Evolutionary conservation across 257 asterid genomes (phyloP).

Genomic region (Solanum microdontum): DNA sequence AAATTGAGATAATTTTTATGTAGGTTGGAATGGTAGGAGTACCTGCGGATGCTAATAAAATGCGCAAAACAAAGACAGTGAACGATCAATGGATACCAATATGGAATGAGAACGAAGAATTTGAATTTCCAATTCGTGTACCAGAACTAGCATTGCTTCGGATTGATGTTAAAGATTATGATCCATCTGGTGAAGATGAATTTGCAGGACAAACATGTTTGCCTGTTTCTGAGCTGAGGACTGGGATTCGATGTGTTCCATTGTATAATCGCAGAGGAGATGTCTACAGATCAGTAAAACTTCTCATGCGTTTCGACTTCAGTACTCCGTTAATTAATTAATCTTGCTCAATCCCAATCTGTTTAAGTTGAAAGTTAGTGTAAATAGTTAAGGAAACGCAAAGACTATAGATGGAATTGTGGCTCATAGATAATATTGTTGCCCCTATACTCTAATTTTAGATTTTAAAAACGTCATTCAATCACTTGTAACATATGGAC

Average conservation of each 20-base stretch:
- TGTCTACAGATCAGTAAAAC: background rate
- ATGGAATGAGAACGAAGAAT: background rate
- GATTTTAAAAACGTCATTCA: background rate
- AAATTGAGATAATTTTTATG: background rate
- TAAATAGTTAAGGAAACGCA: background rate
- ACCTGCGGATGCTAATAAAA: background rate
- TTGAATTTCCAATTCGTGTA: background rate
- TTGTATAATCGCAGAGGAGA: constrained; percentile 4
- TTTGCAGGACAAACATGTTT: constrained; percentile 15
- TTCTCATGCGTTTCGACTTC: constrained; percentile 8
- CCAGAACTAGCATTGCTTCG: constrained; percentile 15
- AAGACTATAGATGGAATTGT: background rate
- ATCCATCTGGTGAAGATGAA: constrained; percentile 3
- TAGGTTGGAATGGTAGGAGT: constrained; percentile 3
- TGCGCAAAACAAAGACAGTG: background rate
- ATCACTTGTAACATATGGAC: background rate
- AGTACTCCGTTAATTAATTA: background rate
- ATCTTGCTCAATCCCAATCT: background rate
- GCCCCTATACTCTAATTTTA: background rate
- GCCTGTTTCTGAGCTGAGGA: constrained; percentile 4
- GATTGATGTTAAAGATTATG: constrained; percentile 5
- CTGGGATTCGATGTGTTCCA: constrained; percentile 11
- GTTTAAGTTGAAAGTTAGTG: background rate
- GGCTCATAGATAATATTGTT: background rate
- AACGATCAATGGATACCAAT: constrained; percentile 7